Evolutionary conservation across 352 stramenopile species (phyloP).

Genomic region (Phytophthora megakarya): DNA sequence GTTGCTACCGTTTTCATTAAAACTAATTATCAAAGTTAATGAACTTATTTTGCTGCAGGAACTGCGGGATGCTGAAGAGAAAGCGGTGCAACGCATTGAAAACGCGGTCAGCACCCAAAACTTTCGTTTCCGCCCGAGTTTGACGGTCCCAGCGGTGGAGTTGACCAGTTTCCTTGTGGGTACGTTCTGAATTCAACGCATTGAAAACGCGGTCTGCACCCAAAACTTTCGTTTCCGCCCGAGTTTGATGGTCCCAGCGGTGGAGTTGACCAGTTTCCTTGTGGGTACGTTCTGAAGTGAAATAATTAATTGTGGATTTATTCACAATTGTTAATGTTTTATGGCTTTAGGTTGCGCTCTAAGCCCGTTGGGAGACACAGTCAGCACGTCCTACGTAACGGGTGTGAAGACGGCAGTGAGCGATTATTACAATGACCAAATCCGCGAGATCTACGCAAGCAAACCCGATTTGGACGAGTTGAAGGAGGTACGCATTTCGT

Average conservation of each 20-base stretch:
- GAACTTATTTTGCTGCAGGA: conserved; percentile 31
- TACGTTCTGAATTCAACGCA: conserved; percentile 40
- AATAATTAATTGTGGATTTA: neutral
- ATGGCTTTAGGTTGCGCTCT: conserved; percentile 42
- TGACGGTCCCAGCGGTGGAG: conserved; percentile 55
- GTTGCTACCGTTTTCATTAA: conserved; percentile 18
- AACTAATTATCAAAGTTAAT: neutral
- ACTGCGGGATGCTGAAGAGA: conserved; percentile 54
- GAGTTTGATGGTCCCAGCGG: conserved; percentile 59
- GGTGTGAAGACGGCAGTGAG: conserved; percentile 80
- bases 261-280: conserved; percentile 54
- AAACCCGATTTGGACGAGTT: conserved; percentile 59
- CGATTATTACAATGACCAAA: conserved; percentile 91
- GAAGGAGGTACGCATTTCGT: conserved; percentile 56
- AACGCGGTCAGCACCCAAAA: conserved; percentile 40
- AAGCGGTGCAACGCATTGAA: conserved; percentile 55
- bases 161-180: conserved; percentile 58
- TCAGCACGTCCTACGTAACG: conserved; percentile 70
- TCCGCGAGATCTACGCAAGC: conserved; percentile 81
- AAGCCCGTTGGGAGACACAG: conserved; percentile 55
- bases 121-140: conserved; percentile 77
- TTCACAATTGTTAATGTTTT: neutral
- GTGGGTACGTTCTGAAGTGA: conserved; percentile 41
- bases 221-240: conserved; percentile 71
- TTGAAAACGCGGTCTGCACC: conserved; percentile 46